Evolutionary conservation across 2,329 filamentous ascomycete species (phyloP).

Genomic region (Pleochaeta shiraiana): DNA sequence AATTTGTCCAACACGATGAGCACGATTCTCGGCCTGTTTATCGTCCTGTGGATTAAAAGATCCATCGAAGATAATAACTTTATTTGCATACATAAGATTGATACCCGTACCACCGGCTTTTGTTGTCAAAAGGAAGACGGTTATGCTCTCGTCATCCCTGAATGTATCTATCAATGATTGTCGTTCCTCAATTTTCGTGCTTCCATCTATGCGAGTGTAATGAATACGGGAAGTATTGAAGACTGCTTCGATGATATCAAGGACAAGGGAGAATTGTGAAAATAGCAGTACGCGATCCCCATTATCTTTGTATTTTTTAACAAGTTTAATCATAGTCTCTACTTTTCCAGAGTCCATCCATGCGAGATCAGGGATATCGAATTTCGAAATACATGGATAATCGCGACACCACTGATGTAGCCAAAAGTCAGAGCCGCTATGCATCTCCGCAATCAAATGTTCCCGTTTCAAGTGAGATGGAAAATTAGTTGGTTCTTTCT

Average conservation of each 20-base stretch:
- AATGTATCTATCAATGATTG: constrained; percentile 81
- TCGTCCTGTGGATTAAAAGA: constrained; percentile 98
- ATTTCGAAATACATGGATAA: constrained; percentile 30
- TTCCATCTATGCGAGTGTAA: constrained; percentile 73
- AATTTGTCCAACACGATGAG: constrained; percentile 83
- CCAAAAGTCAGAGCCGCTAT: constrained; percentile 38
- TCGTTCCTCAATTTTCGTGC: constrained; percentile 58
- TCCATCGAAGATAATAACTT: constrained; percentile 92
- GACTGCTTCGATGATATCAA: constrained; percentile 75
- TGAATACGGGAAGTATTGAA: constrained; percentile 49
- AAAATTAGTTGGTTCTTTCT: constrained; percentile 35
- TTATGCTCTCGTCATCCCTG: constrained; percentile 50
- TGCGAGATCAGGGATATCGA: constrained; percentile 30
- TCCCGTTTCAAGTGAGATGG: constrained; percentile 25
- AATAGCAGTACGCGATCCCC: constrained; percentile 83
- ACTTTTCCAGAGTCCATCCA: constrained; percentile 62
- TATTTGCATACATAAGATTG: constrained; percentile 88
- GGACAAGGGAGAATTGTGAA: constrained; percentile 77
- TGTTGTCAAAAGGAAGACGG: constrained; percentile 82
- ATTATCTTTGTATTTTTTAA: constrained; percentile 49
- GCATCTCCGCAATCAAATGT: constrained; percentile 33
- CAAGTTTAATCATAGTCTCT: constrained; percentile 51
- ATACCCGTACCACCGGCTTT: constrained; percentile 93
- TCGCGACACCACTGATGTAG: constrained; percentile 43
- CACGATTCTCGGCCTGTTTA: constrained; percentile 93